These are phyloP conservation scores for Straminergon stramineum DNA, from an alignment of 225 moss, liverwort and hornwort species.

Conservation along the genomic window DNA sequence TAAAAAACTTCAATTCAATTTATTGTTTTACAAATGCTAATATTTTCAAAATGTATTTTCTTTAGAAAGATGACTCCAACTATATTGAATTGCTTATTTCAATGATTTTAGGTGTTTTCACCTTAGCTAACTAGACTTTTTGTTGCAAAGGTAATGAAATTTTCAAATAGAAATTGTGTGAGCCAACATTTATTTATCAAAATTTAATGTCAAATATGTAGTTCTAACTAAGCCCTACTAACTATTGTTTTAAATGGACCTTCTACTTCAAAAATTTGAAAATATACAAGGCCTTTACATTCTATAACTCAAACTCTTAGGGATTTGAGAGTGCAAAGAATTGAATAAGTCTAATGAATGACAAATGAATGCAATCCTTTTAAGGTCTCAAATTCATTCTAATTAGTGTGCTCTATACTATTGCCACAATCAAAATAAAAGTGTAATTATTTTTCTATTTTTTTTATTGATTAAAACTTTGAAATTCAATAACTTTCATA, in stretches of 20 bases:
- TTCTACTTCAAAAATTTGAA: neutral
- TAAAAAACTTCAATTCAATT: too few relatives aligned
- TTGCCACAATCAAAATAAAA: too few relatives aligned
- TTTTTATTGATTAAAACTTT: too few relatives aligned
- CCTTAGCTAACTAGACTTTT: rapidly evolving
- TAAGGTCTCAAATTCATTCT: rapidly evolving
- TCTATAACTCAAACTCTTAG: neutral
- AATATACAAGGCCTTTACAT: neutral
- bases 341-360: neutral
- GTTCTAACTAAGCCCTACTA: rapidly evolving
- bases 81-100: neutral
- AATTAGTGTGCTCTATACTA: too few relatives aligned
- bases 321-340: neutral
- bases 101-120: too few relatives aligned
- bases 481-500: too few relatives aligned
- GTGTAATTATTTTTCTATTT: too few relatives aligned
- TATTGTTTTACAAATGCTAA: too few relatives aligned
- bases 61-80: neutral
- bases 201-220: neutral
- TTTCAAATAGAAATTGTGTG: neutral
- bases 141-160: neutral
- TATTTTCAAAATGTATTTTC: neutral
- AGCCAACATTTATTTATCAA: neutral
- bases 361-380: neutral
- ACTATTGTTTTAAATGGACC: neutral